These are phyloP conservation scores for Delonix regia DNA, from an alignment of 306 rosid species.

Conservation along the genomic window DNA sequence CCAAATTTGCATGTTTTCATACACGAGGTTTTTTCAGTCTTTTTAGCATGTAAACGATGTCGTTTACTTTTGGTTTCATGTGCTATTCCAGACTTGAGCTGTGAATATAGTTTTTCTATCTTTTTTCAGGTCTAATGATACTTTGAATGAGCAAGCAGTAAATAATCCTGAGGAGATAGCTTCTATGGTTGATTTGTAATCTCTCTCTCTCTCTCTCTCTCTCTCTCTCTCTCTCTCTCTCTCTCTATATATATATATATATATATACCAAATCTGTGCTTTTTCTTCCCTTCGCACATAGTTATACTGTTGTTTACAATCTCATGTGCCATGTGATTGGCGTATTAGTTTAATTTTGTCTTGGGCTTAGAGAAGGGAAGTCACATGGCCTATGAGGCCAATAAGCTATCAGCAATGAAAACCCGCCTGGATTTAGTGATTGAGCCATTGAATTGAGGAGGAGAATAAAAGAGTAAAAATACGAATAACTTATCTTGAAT, in stretches of 20 bases:
- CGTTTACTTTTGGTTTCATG: slow-evolving; percentile 3
- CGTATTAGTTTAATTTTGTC: slow-evolving; percentile 34
- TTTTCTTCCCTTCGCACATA: slow-evolving; percentile 10
- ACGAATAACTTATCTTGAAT: slow-evolving; percentile 13
- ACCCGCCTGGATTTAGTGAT: slow-evolving; percentile 29
- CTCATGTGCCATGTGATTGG: slow-evolving; percentile 35
- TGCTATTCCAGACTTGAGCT: neutral
- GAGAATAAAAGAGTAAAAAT: slow-evolving; percentile 6
- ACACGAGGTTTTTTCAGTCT: slow-evolving; percentile 19
- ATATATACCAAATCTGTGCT: neutral
- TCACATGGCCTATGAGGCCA: slow-evolving; percentile 37
- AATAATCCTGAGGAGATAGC: slow-evolving; percentile 89
- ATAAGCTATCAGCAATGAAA: slow-evolving; percentile 17
- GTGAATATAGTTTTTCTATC: slow-evolving; percentile 21
- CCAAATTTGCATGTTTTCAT: neutral
- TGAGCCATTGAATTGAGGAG: slow-evolving; percentile 6
- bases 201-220: slow-evolving; percentile 33
- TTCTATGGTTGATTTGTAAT: slow-evolving; percentile 79
- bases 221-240: slow-evolving; percentile 9
- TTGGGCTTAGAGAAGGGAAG: slow-evolving; percentile 21
- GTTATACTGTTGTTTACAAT: slow-evolving; percentile 23
- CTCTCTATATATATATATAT: neutral
- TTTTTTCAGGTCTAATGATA: slow-evolving; percentile 53
- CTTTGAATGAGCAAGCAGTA: slow-evolving; percentile 70
- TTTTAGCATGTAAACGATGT: slow-evolving; percentile 23